A percentile compares a stretch with the other conserved stretches of the same genome.
Evolutionary conservation across 2,329 filamentous ascomycete genomes (phyloP).

Genomic region (Pseudogymnoascus verrucosus): DNA sequence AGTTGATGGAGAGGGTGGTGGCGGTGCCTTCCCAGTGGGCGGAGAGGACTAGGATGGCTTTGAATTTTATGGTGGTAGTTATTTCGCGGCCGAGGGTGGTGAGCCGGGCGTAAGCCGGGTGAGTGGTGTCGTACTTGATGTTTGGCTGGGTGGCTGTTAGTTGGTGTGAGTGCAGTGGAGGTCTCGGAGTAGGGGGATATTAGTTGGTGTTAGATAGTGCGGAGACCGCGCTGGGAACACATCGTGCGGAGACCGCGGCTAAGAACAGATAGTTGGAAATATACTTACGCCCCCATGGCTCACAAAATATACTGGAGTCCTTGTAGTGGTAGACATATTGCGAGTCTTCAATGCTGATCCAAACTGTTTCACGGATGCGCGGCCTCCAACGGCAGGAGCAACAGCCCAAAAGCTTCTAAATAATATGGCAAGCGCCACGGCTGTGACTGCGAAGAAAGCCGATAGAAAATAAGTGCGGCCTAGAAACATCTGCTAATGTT

Average conservation of each 20-base stretch:
- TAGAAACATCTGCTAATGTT: neutral
- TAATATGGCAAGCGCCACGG: neutral
- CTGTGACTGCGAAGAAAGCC: neutral
- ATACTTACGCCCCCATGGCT: conserved; percentile 22
- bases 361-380: neutral
- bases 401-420: neutral
- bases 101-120: conserved; percentile 59
- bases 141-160: conserved; percentile 37
- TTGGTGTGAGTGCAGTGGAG: neutral
- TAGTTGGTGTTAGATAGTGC: neutral
- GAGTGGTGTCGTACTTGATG: conserved; percentile 59
- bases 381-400: neutral
- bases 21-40: conserved; percentile 64
- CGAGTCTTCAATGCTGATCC: conserved; percentile 1
- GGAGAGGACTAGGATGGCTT: conserved; percentile 67
- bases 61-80: conserved; percentile 60
- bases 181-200: no score
- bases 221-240: no score
- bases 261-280: neutral
- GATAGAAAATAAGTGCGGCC: neutral
- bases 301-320: conserved; percentile 22
- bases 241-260: neutral
- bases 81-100: conserved; percentile 62
- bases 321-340: conserved; percentile 14
- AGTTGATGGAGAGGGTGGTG: conserved; percentile 56